Evolutionary conservation across 2,329 filamentous ascomycete species (phyloP).

Genomic region (Ascochyta clinopodiicola): DNA sequence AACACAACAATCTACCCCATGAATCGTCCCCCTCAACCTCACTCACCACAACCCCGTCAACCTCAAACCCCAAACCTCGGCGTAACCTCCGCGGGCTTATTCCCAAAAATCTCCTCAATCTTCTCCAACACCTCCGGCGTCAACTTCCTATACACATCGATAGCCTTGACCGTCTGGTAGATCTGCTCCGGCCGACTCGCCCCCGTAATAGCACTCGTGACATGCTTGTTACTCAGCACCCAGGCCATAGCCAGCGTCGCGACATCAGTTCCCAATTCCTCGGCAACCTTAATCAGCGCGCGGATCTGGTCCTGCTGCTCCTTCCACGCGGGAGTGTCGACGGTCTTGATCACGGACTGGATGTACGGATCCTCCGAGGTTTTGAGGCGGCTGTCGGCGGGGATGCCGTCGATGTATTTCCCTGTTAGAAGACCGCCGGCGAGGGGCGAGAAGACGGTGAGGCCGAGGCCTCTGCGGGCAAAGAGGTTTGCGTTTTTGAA

Average conservation of each 20-base stretch:
- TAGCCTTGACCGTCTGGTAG: constrained; percentile 49
- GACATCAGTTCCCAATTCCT: constrained; percentile 66
- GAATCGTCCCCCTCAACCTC: no score
- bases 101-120: constrained; percentile 44
- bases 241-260: constrained; percentile 47
- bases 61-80: constrained; percentile 29
- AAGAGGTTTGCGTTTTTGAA: constrained; percentile 62
- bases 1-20: no score
- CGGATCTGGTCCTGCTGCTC: constrained; percentile 64
- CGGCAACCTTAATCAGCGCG: constrained; percentile 59
- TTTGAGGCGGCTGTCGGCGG: constrained; percentile 63
- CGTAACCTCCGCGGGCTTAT: constrained; percentile 38
- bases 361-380: constrained; percentile 64
- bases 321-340: constrained; percentile 61
- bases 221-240: constrained; percentile 43
- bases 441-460: constrained; percentile 63
- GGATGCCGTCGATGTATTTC: constrained; percentile 68
- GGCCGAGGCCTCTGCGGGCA: constrained; percentile 60
- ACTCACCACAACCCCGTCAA: no score
- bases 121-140: constrained; percentile 54
- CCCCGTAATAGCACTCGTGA: constrained; percentile 40
- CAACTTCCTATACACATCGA: constrained; percentile 54
- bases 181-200: constrained; percentile 41
- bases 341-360: constrained; percentile 46
- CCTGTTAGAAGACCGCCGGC: constrained; percentile 64